These are phyloP conservation scores for Mimosa pudica DNA, from an alignment of 306 rosid genomes.

Conservation along the genomic window DNA sequence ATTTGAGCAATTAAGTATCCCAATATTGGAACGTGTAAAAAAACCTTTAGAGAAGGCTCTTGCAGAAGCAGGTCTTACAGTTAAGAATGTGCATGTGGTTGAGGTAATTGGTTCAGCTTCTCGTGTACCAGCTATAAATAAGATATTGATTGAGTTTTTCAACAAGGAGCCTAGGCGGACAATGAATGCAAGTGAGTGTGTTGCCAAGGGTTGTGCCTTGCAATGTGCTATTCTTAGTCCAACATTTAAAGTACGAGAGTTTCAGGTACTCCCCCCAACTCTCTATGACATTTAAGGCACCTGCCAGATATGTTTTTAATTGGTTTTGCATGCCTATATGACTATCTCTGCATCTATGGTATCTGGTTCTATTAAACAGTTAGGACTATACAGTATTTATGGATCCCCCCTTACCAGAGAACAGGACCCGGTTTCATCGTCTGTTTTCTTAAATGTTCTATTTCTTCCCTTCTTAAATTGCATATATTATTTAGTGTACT, in stretches of 20 bases:
- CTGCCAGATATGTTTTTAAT: neutral
- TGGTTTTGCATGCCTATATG: neutral
- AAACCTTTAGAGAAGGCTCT: conserved; percentile 89
- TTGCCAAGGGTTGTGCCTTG: conserved; percentile 91
- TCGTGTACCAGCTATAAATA: conserved; percentile 82
- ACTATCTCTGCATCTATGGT: neutral
- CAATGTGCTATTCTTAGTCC: conserved; percentile 97
- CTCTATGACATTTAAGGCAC: neutral
- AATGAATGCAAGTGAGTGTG: conserved; percentile 97
- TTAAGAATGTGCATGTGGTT: conserved; percentile 72
- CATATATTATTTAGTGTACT: neutral
- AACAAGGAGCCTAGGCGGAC: conserved; percentile 94
- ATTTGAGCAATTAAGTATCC: conserved; percentile 77
- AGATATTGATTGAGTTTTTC: conserved; percentile 83
- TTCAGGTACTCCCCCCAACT: conserved; percentile 57
- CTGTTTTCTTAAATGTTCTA: no score
- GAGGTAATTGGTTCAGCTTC: conserved; percentile 99
- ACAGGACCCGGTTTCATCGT: neutral
- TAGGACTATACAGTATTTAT: neutral
- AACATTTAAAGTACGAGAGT: conserved; percentile 89
- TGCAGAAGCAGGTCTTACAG: conserved; percentile 72
- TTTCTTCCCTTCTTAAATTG: neutral
- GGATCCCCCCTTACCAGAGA: neutral
- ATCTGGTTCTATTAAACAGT: neutral
- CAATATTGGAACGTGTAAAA: conserved; percentile 88